phyloP scores from a whole-genome alignment of 768 basidiomycete genomes.

The Leucocoprinus birnbaumii region DNA sequence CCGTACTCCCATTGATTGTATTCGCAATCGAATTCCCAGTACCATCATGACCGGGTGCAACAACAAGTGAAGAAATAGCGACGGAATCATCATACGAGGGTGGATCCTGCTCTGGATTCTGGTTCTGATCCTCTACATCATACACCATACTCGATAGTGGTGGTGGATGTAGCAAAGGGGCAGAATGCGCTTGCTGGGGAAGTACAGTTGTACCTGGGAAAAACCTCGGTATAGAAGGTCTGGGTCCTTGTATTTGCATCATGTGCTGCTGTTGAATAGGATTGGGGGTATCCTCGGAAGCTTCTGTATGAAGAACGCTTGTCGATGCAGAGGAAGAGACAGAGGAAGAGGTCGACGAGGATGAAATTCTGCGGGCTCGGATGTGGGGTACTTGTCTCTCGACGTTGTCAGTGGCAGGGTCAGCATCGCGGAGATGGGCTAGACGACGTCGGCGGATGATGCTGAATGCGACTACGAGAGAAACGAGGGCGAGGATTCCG shows the following conservation, averaged over 20 bases:
- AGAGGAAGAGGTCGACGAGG: conserved; percentile 5
- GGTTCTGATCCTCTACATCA: neutral
- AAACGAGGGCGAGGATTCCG: conserved; percentile 45
- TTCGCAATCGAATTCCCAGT: no score
- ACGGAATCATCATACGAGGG: conserved; percentile 2
- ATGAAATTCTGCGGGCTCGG: conserved; percentile 7
- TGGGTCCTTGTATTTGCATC: conserved; percentile 29
- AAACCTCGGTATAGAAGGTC: conserved; percentile 51
- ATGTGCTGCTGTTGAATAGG: conserved; percentile 22
- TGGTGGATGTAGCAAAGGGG: neutral
- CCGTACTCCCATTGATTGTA: no score
- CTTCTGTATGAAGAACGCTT: conserved; percentile 20
- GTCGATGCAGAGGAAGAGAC: neutral
- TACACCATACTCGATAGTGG: neutral
- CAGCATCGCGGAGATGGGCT: conserved; percentile 38
- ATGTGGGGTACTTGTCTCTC: conserved; percentile 1
- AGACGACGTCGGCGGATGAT: conserved; percentile 43
- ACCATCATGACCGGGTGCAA: no score
- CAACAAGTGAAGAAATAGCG: neutral
- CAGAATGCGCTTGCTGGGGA: neutral
- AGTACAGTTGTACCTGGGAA: conserved; percentile 48
- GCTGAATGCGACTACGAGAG: conserved; percentile 46
- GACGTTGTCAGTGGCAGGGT: conserved; percentile 2
- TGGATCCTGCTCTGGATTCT: neutral
- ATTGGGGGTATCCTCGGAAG: conserved; percentile 32